Evolutionary conservation across 164 flowering plant genomes (phyloP).

Genomic region (Akebia trifoliata): DNA sequence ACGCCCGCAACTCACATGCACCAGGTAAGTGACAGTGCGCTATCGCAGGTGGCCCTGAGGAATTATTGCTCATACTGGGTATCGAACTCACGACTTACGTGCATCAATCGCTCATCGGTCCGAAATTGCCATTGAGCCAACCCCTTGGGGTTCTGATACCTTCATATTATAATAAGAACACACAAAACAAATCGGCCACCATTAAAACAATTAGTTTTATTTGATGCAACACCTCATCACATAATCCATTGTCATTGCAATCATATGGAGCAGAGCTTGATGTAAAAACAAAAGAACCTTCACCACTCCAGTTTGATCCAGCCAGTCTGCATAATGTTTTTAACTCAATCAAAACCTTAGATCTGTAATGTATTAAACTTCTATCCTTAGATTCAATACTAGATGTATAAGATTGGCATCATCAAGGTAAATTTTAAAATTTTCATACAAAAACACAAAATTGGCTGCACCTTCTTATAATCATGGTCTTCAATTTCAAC

Average conservation of each 20-base stretch:
- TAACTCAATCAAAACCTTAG: not conserved
- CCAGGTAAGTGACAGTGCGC: no score
- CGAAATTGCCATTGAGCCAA: no score
- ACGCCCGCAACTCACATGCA: no score
- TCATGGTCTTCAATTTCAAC: no score
- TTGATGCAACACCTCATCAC: constrained; percentile 70
- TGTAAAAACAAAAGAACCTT: constrained; percentile 84
- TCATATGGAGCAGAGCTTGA: constrained; percentile 91
- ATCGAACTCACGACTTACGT: no score
- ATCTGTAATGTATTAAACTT: not conserved
- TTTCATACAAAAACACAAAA: not conserved
- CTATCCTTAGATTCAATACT: not conserved
- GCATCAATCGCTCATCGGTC: no score
- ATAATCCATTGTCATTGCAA: constrained; percentile 74
- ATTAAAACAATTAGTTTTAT: constrained; percentile 1
- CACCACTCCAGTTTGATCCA: constrained; percentile 79
- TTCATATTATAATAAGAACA: not conserved
- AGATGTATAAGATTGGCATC: not conserved
- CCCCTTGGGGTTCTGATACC: no score
- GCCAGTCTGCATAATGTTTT: constrained; percentile 52
- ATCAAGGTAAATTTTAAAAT: not conserved
- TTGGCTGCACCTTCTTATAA: no score
- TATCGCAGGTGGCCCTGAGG: no score
- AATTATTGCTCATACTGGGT: no score
- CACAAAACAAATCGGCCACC: not conserved